Conservation (phyloP, 441 rosid genomes). For the Rhodomyrtus psidioides region DNA sequence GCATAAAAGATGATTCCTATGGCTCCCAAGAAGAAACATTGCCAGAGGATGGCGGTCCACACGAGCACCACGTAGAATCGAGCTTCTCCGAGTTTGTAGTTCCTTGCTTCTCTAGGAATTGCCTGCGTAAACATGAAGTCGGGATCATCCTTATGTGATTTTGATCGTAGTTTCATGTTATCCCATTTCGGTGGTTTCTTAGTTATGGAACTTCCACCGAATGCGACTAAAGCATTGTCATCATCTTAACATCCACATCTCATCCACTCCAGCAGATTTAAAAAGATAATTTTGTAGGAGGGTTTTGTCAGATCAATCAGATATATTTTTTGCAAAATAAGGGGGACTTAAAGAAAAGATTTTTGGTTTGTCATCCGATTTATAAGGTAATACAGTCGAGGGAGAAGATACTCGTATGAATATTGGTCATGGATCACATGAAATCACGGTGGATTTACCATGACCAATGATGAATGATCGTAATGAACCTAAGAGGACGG, state of each 20-base stretch:
- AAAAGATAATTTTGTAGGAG: background rate
- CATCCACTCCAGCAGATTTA: background rate
- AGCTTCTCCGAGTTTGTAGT: background rate
- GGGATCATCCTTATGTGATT: background rate
- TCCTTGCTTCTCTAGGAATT: slow-evolving; percentile 6
- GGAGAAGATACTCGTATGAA: too few relatives aligned
- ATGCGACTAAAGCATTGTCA: background rate
- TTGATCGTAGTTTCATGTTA: background rate
- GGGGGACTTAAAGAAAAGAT: background rate
- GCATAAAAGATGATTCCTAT: background rate
- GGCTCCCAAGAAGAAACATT: slow-evolving; percentile 6
- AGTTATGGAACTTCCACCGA: background rate
- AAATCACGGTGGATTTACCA: background rate
- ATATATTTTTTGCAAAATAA: background rate
- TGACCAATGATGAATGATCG: background rate
- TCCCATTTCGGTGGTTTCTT: background rate
- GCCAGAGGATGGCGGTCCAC: background rate
- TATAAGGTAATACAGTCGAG: background rate
- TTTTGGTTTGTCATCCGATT: background rate
- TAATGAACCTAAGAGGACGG: background rate
- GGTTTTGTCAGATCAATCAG: background rate
- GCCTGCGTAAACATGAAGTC: background rate
- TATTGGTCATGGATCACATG: background rate
- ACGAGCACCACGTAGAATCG: background rate
- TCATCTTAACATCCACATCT: background rate